Conservation (phyloP, 768 basidiomycete species). For the Termitomyces sp. region DNA sequence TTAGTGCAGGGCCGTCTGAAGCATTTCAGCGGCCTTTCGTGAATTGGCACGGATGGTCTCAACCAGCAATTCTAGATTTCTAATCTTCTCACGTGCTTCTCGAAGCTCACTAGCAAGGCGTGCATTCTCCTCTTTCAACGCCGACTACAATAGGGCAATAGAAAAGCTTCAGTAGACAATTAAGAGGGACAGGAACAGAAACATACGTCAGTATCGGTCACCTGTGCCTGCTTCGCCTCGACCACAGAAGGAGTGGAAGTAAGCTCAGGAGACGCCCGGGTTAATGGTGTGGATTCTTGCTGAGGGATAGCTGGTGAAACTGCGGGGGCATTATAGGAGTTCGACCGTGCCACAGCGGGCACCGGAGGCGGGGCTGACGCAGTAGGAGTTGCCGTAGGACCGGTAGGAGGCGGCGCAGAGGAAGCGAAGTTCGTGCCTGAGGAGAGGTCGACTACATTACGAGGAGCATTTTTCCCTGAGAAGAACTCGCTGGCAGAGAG, state of each 20-base stretch:
- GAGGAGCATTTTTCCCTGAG: conserved; percentile 70
- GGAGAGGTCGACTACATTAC: conserved; percentile 77
- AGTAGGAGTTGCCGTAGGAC: conserved; percentile 29
- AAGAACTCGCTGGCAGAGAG: conserved; percentile 85
- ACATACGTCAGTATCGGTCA: conserved; percentile 22
- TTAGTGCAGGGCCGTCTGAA: conserved; percentile 19
- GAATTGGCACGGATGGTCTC: conserved; percentile 73
- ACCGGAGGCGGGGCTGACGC: conserved; percentile 12
- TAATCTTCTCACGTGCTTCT: conserved; percentile 75
- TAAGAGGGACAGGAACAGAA: background rate
- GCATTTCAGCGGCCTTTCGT: conserved; percentile 63
- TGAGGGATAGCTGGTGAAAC: conserved; percentile 17
- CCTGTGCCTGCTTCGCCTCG: conserved; percentile 16
- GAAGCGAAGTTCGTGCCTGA: conserved; percentile 41
- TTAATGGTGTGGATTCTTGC: conserved; percentile 13
- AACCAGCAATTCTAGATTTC: conserved; percentile 78
- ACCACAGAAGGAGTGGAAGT: conserved; percentile 7
- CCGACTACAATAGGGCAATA: conserved; percentile 2
- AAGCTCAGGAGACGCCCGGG: conserved; percentile 11
- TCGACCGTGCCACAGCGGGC: conserved; percentile 6
- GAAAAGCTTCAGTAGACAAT: background rate
- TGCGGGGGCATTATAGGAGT: conserved; percentile 23
- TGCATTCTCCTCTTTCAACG: conserved; percentile 51
- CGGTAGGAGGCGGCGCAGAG: conserved; percentile 23
- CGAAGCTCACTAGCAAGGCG: conserved; percentile 61